These are phyloP conservation scores for Solanum corneliomulleri DNA, from an alignment of 257 asterid genomes.

Conservation along the genomic window DNA sequence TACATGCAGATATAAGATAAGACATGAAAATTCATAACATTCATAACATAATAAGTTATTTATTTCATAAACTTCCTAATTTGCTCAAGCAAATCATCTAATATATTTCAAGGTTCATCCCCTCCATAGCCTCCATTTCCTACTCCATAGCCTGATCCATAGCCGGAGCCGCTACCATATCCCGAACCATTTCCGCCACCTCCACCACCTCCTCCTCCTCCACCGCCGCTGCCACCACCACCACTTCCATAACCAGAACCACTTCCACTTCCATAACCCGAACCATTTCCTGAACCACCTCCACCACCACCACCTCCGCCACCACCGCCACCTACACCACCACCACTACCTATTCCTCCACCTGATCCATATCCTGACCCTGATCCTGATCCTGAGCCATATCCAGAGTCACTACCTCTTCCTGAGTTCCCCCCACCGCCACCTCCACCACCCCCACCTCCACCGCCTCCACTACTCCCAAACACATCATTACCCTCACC, in stretches of 20 bases:
- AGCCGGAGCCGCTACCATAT: conserved; percentile 12
- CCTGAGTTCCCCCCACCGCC: conserved; percentile 16
- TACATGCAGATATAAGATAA: too few relatives aligned
- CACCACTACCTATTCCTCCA: conserved; percentile 22
- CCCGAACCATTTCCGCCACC: neutral
- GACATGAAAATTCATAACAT: neutral
- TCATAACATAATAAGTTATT: neutral
- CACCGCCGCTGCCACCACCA: fast-evolving
- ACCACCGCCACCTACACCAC: conserved; percentile 32
- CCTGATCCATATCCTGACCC: conserved; percentile 42
- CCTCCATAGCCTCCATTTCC: conserved; percentile 14
- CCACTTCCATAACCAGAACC: conserved; percentile 6
- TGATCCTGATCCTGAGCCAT: conserved; percentile 34
- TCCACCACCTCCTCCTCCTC: fast-evolving
- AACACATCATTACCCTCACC: neutral
- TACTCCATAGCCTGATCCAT: conserved; percentile 22
- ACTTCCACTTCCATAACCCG: conserved; percentile 21
- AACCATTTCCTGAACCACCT: conserved; percentile 13
- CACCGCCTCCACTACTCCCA: conserved; percentile 2
- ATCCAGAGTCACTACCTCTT: conserved; percentile 16
- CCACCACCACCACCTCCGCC: conserved; percentile 28
- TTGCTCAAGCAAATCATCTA: neutral
- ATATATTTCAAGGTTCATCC: neutral
- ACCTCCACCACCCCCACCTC: conserved; percentile 12
- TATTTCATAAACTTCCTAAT: neutral